A percentile compares a stretch with the other conserved stretches of the same genome.
Conservation (phyloP, 345 rosid genomes). For the Rhizophora mangle region DNA sequence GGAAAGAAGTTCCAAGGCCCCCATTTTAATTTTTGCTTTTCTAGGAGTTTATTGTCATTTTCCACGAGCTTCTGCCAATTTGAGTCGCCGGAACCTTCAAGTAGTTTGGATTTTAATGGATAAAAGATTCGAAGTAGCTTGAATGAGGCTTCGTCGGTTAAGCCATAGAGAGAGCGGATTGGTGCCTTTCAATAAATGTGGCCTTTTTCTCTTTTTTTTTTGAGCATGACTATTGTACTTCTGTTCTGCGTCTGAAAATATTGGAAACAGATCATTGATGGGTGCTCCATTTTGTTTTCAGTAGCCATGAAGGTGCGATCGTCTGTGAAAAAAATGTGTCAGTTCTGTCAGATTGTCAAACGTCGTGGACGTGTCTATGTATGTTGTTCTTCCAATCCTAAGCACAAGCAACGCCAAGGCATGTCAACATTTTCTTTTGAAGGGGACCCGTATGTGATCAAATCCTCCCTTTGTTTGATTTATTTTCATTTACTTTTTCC, state of each 20-base stretch:
- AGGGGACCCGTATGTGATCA: slow-evolving; percentile 41
- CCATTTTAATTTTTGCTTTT: too few relatives aligned
- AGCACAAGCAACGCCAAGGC: slow-evolving; percentile 97
- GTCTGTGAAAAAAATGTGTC: slow-evolving; percentile 95
- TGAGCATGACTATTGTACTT: background rate
- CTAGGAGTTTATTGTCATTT: too few relatives aligned
- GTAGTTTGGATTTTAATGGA: too few relatives aligned
- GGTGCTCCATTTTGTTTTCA: slow-evolving; percentile 16
- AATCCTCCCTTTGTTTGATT: background rate
- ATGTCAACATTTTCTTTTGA: slow-evolving; percentile 50
- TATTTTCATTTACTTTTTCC: background rate
- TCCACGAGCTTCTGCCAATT: too few relatives aligned
- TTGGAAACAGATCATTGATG: background rate
- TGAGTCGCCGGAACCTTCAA: too few relatives aligned
- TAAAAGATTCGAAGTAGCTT: too few relatives aligned
- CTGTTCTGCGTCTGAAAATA: background rate
- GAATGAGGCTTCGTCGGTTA: too few relatives aligned
- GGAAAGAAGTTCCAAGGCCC: too few relatives aligned
- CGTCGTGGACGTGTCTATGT: slow-evolving; percentile 86
- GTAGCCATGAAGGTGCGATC: slow-evolving; percentile 83
- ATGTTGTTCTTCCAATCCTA: slow-evolving; percentile 66
- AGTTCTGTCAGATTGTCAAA: slow-evolving; percentile 79
- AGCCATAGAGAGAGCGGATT: too few relatives aligned
- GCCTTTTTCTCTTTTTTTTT: background rate
- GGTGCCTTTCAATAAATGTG: too few relatives aligned